These are phyloP conservation scores for Dactylonectria estremocensis DNA, from an alignment of 2,329 filamentous ascomycete genomes.

Conservation along the genomic window DNA sequence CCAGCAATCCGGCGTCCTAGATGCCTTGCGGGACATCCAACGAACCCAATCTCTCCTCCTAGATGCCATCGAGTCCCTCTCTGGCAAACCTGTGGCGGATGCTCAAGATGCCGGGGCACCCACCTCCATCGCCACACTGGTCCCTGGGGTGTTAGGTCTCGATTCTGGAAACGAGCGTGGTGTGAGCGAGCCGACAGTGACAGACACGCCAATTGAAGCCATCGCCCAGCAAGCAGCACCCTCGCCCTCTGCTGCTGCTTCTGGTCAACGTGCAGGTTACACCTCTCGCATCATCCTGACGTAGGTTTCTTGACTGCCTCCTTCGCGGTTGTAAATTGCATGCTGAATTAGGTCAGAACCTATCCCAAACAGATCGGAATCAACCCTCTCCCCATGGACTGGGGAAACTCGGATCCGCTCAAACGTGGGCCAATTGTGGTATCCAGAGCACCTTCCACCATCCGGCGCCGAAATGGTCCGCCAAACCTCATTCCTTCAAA, in stretches of 20 bases:
- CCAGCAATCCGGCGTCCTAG: constrained; percentile 44
- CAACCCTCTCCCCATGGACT: constrained; percentile 89
- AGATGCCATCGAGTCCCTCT: constrained; percentile 58
- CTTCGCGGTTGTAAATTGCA: constrained; percentile 16
- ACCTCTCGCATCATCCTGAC: constrained; percentile 71
- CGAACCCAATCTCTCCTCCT: constrained; percentile 59
- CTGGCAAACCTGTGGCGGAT: constrained; percentile 48
- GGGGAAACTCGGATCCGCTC: constrained; percentile 84
- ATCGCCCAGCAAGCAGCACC: constrained; percentile 44
- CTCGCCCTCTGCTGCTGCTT: constrained; percentile 44
- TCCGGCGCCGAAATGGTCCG: constrained; percentile 85
- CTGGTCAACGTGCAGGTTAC: constrained; percentile 61
- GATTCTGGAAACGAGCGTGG: constrained; percentile 30
- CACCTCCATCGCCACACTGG: constrained; percentile 19
- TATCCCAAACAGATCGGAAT: constrained; percentile 96
- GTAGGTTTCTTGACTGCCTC: constrained; percentile 52
- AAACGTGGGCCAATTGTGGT: constrained; percentile 91
- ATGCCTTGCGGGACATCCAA: constrained; percentile 58
- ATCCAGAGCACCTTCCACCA: constrained; percentile 81
- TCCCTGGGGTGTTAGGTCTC: constrained; percentile 27
- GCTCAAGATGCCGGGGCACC: constrained; percentile 15
- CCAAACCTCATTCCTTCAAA: constrained; percentile 36
- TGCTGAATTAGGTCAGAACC: constrained; percentile 65
- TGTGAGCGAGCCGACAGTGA: constrained; percentile 23
- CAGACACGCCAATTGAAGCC: constrained; percentile 33